phyloP scores from a whole-genome alignment of 23 red algal genomes.

The Agarophyton chilense region DNA sequence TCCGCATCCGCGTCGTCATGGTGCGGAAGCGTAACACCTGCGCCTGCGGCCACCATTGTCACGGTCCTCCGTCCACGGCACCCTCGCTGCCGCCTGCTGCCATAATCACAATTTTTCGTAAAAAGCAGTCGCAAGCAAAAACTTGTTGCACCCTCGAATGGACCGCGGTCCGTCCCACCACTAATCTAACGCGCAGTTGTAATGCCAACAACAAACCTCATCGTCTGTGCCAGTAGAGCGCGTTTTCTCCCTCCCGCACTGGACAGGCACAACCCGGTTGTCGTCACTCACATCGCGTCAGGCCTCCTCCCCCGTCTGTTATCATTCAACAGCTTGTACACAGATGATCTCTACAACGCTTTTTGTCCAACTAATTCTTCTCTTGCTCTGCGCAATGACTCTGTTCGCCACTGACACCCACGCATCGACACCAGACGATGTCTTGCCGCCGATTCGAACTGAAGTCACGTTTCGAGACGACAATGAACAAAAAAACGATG shows the following conservation, averaged over 20 bases:
- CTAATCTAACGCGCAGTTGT: too few species aligned
- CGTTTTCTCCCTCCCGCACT: too few species aligned
- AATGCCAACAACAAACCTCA: too few species aligned
- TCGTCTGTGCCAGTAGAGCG: too few species aligned
- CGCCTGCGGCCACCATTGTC: neutral
- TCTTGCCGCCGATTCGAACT: constrained; percentile 45
- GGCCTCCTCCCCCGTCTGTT: too few species aligned
- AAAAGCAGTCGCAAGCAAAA: neutral
- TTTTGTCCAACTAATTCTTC: neutral
- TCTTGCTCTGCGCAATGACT: neutral
- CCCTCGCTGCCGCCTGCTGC: too few species aligned
- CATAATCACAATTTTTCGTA: too few species aligned
- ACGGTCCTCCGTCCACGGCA: too few species aligned
- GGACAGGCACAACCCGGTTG: too few species aligned
- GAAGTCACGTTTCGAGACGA: constrained; percentile 34
- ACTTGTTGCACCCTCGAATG: neutral
- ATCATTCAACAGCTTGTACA: neutral
- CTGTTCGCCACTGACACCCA: neutral
- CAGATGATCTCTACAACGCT: neutral
- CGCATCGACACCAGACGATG: constrained; percentile 2
- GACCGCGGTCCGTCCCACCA: constrained; percentile 14
- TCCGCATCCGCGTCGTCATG: too few species aligned
- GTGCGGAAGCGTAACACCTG: neutral
- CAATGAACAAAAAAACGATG: constrained; percentile 11
- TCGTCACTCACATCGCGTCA: too few species aligned